A percentile compares a stretch with the other conserved stretches of the same genome.
phyloP scores from a whole-genome alignment of 2,329 filamentous ascomycete species.

The Pseudophaeomoniella oleicola region DNA sequence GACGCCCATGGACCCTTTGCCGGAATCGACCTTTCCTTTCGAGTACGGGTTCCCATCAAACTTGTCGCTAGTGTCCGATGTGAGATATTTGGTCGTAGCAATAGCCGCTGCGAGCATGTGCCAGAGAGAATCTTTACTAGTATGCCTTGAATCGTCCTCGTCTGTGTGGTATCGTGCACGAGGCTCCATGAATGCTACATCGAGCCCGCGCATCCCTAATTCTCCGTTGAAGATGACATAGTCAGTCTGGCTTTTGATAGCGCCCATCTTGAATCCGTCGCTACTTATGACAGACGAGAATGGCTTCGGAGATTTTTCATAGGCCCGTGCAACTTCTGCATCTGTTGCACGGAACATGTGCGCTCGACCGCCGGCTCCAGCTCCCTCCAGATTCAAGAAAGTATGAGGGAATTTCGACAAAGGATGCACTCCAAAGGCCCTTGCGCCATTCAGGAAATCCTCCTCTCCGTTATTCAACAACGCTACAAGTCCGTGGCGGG shows the following conservation, averaged over 20 bases:
- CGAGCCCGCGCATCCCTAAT: constrained; percentile 72
- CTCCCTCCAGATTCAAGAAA: constrained; percentile 90
- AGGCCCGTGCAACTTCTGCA: constrained; percentile 68
- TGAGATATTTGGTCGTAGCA: constrained; percentile 56
- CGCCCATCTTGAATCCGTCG: constrained; percentile 67
- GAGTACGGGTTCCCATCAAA: constrained; percentile 50
- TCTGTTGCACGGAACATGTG: constrained; percentile 81
- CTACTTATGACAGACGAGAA: constrained; percentile 71
- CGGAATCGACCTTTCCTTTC: constrained; percentile 49
- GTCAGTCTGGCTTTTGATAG: constrained; percentile 78
- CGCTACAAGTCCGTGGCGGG: constrained; percentile 65
- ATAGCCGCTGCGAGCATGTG: constrained; percentile 86
- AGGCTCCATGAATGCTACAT: constrained; percentile 82
- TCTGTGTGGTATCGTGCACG: constrained; percentile 80
- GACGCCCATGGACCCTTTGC: constrained; percentile 54
- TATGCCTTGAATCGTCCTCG: constrained; percentile 71
- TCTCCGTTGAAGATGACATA: constrained; percentile 68
- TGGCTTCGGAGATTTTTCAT: constrained; percentile 55
- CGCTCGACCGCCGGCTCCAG: constrained; percentile 78
- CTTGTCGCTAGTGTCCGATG: constrained; percentile 48
- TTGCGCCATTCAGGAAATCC: constrained; percentile 76
- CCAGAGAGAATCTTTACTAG: constrained; percentile 56
- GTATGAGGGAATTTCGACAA: constrained; percentile 68
- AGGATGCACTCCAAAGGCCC: constrained; percentile 70
- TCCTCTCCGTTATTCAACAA: constrained; percentile 95